phyloP scores from a whole-genome alignment of 2,329 filamentous ascomycete species.

The Dactylonectria macrodidyma region DNA sequence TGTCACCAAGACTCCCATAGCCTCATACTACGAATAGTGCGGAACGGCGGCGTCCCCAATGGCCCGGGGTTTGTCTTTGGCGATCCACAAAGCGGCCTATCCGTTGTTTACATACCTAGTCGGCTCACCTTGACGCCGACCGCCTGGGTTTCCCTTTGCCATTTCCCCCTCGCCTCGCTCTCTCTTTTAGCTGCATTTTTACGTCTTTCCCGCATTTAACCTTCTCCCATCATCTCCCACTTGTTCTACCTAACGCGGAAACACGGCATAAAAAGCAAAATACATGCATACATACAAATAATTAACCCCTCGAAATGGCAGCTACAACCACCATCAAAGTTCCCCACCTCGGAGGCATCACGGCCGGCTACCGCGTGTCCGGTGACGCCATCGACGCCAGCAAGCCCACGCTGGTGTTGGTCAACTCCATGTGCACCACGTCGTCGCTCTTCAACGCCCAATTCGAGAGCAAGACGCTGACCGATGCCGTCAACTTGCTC shows the following conservation, averaged over 20 bases:
- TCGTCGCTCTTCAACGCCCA: constrained; percentile 62
- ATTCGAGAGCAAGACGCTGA: constrained; percentile 58
- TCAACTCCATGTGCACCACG: constrained; percentile 68
- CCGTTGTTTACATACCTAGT: background rate
- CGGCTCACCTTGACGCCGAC: background rate
- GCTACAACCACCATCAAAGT: constrained; percentile 61
- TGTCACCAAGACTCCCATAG: too few relatives aligned
- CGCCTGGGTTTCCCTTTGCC: background rate
- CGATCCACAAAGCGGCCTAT: background rate
- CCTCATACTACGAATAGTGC: background rate
- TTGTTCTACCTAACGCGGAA: too few relatives aligned
- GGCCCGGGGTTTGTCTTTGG: background rate
- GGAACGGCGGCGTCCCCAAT: background rate
- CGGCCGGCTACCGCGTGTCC: constrained; percentile 61
- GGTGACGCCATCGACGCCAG: constrained; percentile 60
- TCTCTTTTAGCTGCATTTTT: background rate
- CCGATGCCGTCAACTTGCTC: constrained; percentile 61
- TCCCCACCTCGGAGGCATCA: constrained; percentile 64
- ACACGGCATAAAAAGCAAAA: too few relatives aligned
- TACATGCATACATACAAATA: background rate
- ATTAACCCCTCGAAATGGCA: constrained; percentile 48
- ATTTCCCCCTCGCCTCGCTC: background rate
- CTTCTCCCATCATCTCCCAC: too few relatives aligned
- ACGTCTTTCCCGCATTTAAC: too few relatives aligned
- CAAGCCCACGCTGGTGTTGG: constrained; percentile 66